phyloP scores from a whole-genome alignment of 225 moss, liverwort and hornwort genomes.

The Marchantia paleacea region DNA sequence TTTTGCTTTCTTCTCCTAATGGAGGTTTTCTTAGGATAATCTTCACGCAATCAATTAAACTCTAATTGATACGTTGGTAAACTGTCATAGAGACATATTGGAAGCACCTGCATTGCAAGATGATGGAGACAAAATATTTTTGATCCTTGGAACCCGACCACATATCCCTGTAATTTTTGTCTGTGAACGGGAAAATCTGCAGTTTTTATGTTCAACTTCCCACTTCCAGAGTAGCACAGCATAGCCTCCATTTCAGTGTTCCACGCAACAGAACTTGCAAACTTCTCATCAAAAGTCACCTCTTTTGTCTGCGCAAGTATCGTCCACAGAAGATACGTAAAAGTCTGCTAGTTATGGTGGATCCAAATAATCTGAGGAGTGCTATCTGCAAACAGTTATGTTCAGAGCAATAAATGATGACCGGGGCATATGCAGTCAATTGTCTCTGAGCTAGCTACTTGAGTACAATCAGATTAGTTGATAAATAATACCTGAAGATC shows the following conservation, averaged over 20 bases:
- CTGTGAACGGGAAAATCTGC: conserved; percentile 81
- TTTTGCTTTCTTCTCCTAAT: no score
- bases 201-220: conserved; percentile 89
- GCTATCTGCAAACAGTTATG: not conserved
- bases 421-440: no score
- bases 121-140: conserved; percentile 95
- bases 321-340: not conserved
- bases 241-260: conserved; percentile 96
- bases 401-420: no score
- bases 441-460: not conserved
- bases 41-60: no score
- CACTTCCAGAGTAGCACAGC: conserved; percentile 91
- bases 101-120: conserved; percentile 83
- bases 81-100: not conserved
- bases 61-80: not conserved
- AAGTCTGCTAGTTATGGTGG: not conserved
- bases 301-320: conserved; percentile 55
- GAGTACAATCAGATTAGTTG: not conserved
- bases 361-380: not conserved
- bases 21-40: no score
- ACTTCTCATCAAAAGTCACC: conserved; percentile 76
- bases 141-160: conserved; percentile 97
- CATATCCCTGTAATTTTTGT: conserved; percentile 92
- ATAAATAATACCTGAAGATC: conserved; percentile 68
- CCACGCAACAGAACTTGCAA: conserved; percentile 88